Evolutionary conservation across 2,329 filamentous ascomycete genomes (phyloP), one percentile per base, ranked within the genome.

Genomic region (Pestalotiopsis sp.): DNA sequence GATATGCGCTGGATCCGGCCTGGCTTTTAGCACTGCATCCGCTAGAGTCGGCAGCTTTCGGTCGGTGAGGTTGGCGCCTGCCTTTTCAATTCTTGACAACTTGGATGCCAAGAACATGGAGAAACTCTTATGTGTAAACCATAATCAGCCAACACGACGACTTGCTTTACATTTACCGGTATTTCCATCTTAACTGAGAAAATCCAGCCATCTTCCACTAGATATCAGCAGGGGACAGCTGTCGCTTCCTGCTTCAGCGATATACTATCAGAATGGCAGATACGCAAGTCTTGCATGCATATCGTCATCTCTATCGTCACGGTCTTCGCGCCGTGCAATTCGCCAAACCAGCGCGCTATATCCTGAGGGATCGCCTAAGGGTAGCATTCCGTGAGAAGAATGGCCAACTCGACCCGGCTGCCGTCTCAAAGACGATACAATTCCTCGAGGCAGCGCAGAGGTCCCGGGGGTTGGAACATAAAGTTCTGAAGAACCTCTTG

Each of bases 311-410:
- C 41, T 91, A 92, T 76, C 89, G 91, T 66, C 85, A 85, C 6
- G 82, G 88, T 20, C 84, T 95, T n/a, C 88, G 85, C 38, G 93
- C 92, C 4, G 88, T 95, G 25, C 90, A 92, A 71, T 93, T 90
- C 81, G 88, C 92, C 14, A 86, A 87, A 71, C 93, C 92, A 17
- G 87, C 90, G 38, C 90, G 92, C 67, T 91, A 84, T 78, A 82
- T 87, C 4, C 83, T 89, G 17, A 87, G 89, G 68, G 84, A 90
- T 74, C 84, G 87, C 76, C 78, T 93, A 27, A 85, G 90, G 59
- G 74, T 76, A 6, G 89, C 87, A 11, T 93, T 93, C 75, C 87
- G 84, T 14, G 83, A 86, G n/a, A 71, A 79, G 38, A 76, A 75
- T 23, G 81, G 81, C 61, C 72, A 72, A 12, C 87, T 86, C 72